Evolutionary conservation across 1,139 yeast species (phyloP).

Genomic region (Yamadazyma diospyri): DNA sequence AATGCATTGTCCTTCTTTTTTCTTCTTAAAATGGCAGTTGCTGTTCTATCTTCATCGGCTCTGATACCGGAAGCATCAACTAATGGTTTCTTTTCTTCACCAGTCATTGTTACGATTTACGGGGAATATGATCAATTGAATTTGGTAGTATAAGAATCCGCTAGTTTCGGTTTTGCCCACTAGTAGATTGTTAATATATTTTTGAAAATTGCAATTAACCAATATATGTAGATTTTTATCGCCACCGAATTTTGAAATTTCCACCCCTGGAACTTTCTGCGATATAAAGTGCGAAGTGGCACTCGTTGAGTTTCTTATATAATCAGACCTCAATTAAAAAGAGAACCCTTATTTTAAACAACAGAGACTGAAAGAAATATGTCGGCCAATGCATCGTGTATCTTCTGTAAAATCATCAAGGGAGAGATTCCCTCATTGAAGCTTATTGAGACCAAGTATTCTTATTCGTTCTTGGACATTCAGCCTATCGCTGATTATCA

Average conservation of each 20-base stretch:
- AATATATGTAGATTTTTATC: neutral
- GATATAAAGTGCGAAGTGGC: neutral
- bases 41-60: slow-evolving; percentile 74
- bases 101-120: slow-evolving; percentile 19
- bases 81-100: slow-evolving; percentile 34
- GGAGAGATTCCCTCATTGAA: slow-evolving; percentile 94
- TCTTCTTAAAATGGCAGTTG: slow-evolving; percentile 94
- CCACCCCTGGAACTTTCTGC: neutral
- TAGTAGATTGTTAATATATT: too few species aligned
- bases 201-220: too few species aligned
- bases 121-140: neutral
- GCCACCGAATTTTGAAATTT: slow-evolving; percentile 3
- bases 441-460: slow-evolving; percentile 72
- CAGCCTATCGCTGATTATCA: slow-evolving; percentile 91
- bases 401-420: slow-evolving; percentile 88
- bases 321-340: too few species aligned
- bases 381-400: slow-evolving; percentile 50
- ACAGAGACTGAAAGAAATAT: too few species aligned
- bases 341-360: too few species aligned
- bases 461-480: slow-evolving; percentile 86
- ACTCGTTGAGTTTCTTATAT: too few species aligned
- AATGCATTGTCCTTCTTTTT: slow-evolving; percentile 97
- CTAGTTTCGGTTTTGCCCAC: too few species aligned
- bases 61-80: slow-evolving; percentile 46
- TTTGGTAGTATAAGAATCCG: neutral